A percentile compares a stretch with the other conserved stretches of the same genome.
Conservation (phyloP, 2,329 filamentous ascomycete genomes). For the Zasmidium citrigriseum region DNA sequence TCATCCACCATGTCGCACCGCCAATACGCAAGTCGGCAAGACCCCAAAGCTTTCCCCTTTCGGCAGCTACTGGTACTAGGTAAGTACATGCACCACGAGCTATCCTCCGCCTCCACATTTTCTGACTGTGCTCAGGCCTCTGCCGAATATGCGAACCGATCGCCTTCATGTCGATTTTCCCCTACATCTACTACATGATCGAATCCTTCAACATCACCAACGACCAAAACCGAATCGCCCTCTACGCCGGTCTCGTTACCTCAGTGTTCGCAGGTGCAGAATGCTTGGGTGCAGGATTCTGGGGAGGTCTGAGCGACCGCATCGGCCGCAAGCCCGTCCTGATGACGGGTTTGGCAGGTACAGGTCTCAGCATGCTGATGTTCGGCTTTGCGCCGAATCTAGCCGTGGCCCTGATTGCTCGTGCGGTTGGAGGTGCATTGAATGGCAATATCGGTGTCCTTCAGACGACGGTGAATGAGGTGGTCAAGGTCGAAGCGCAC, state of each 20-base stretch:
- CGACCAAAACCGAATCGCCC: constrained; percentile 75
- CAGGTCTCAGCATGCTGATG: constrained; percentile 85
- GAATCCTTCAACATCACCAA: constrained; percentile 84
- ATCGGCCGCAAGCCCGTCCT: constrained; percentile 92
- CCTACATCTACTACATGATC: constrained; percentile 98
- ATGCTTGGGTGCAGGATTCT: constrained; percentile 87
- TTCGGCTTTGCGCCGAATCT: constrained; percentile 89
- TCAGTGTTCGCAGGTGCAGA: constrained; percentile 96
- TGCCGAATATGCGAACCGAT: constrained; percentile 98
- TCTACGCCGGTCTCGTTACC: constrained; percentile 94
- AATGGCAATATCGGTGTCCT: constrained; percentile 97
- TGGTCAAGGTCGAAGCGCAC: constrained; percentile 90
- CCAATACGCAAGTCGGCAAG: constrained; percentile 16
- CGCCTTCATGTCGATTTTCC: constrained; percentile 99
- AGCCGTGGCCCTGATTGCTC: constrained; percentile 78
- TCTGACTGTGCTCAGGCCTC: constrained; percentile 42
- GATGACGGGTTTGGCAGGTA: constrained; percentile 84
- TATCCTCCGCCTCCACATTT: neutral
- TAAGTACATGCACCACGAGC: constrained; percentile 34
- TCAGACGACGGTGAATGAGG: constrained; percentile 91
- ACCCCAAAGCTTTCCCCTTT: constrained; percentile 52
- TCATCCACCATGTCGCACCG: constrained; percentile 20
- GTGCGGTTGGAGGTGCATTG: constrained; percentile 84
- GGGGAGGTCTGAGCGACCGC: constrained; percentile 89
- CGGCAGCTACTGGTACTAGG: constrained; percentile 60